A percentile compares a stretch with the other conserved stretches of the same genome.
Conservation (phyloP, 2,329 filamentous ascomycete species). For the Nemania sp. region DNA sequence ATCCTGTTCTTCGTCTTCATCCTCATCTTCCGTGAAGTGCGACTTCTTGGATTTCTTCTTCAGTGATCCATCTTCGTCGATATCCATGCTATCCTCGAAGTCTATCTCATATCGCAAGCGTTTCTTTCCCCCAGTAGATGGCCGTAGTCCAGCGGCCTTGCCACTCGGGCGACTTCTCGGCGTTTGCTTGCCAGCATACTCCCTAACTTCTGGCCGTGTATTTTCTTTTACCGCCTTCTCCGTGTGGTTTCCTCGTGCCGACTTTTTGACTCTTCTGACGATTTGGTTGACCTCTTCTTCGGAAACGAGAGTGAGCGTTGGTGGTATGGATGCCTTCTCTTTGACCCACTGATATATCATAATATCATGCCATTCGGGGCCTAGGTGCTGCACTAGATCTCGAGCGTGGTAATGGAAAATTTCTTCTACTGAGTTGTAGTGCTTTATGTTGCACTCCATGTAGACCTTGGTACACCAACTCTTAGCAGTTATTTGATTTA, state of each 20-base stretch:
- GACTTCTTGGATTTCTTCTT: constrained; percentile 49
- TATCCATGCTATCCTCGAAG: constrained; percentile 55
- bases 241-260: constrained; percentile 13
- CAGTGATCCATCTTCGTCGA: constrained; percentile 46
- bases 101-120: constrained; percentile 53
- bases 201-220: constrained; percentile 36
- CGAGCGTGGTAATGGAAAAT: constrained; percentile 60
- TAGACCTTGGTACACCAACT: constrained; percentile 51
- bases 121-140: constrained; percentile 58
- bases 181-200: constrained; percentile 43
- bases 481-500: constrained; percentile 45
- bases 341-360: constrained; percentile 49
- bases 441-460: constrained; percentile 56
- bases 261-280: constrained; percentile 45
- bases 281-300: constrained; percentile 46
- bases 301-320: constrained; percentile 44
- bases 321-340: constrained; percentile 46
- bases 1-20: constrained; percentile 42
- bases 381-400: constrained; percentile 51
- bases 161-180: constrained; percentile 54
- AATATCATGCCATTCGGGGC: constrained; percentile 50
- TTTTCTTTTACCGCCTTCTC: constrained; percentile 34
- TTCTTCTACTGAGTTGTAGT: constrained; percentile 53
- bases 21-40: constrained; percentile 42
- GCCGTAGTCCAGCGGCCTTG: constrained; percentile 60